A percentile compares a stretch with the other conserved stretches of the same genome.
Conservation (phyloP, 2,329 filamentous ascomycete genomes). For the Cadophora sp. region DNA sequence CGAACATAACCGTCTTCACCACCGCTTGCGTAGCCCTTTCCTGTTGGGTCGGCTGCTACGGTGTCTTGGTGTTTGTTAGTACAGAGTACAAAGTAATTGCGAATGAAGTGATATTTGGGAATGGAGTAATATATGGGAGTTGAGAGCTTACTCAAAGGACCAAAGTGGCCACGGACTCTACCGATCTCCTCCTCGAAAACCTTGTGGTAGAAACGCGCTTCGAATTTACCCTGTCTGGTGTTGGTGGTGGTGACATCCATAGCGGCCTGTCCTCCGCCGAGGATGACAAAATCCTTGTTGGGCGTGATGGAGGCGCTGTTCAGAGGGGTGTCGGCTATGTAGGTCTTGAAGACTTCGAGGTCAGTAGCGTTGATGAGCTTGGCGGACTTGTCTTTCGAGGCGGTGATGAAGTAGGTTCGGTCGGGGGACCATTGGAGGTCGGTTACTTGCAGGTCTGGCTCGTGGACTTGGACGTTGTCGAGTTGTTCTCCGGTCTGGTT, state of each 20-base stretch:
- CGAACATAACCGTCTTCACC: conserved; percentile 99
- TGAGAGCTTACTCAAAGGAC: conserved; percentile 69
- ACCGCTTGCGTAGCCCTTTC: conserved; percentile 91
- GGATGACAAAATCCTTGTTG: conserved; percentile 97
- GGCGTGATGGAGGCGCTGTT: conserved; percentile 94
- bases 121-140: background rate
- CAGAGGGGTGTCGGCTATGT: conserved; percentile 88
- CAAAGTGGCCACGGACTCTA: conserved; percentile 95
- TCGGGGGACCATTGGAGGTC: conserved; percentile 95
- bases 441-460: conserved; percentile 77
- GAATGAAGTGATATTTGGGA: too few species aligned
- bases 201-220: conserved; percentile 99
- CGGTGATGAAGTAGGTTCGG: conserved; percentile 97
- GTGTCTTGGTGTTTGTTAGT: conserved; percentile 61
- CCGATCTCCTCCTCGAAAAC: conserved; percentile 99
- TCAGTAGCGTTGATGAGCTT: conserved; percentile 89
- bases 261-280: conserved; percentile 96
- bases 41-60: conserved; percentile 89
- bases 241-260: conserved; percentile 96
- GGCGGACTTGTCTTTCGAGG: conserved; percentile 96
- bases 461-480: conserved; percentile 83
- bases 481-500: conserved; percentile 77
- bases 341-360: conserved; percentile 92
- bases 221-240: conserved; percentile 96
- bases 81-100: background rate